Evolutionary conservation across 192 early-diverging fungal genomes (phyloP).

Genomic region (Spinellus fusiger): DNA sequence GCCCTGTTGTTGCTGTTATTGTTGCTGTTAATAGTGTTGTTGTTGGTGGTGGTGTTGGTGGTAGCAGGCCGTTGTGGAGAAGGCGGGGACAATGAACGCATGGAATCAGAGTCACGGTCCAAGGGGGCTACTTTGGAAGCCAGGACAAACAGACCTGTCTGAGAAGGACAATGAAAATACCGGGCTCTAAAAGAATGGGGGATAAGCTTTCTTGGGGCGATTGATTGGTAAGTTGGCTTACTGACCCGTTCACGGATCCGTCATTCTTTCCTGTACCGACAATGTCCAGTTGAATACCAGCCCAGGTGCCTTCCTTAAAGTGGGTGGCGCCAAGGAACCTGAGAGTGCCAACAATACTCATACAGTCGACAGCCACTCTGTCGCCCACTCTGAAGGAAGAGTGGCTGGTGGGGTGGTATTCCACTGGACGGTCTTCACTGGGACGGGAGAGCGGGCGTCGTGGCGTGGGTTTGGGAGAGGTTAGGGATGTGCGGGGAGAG

Average conservation of each 20-base stretch:
- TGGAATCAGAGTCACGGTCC: slow-evolving; percentile 17
- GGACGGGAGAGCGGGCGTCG: not conserved
- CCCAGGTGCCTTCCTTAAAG: slow-evolving; percentile 74
- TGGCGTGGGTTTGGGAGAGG: slow-evolving; percentile 5
- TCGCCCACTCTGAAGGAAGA: slow-evolving; percentile 36
- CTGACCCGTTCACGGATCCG: slow-evolving; percentile 61
- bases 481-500: slow-evolving; percentile 5
- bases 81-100: slow-evolving; percentile 18
- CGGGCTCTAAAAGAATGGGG: too few species aligned
- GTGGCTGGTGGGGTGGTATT: not conserved
- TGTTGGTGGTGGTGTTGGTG: too few species aligned
- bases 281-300: slow-evolving; percentile 72
- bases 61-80: slow-evolving; percentile 12
- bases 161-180: slow-evolving; percentile 67
- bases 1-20: too few species aligned
- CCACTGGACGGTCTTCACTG: not conserved
- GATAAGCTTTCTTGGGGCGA: not conserved
- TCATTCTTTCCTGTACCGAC: slow-evolving; percentile 73
- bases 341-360: slow-evolving; percentile 56
- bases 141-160: slow-evolving; percentile 67
- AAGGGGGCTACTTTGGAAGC: slow-evolving; percentile 44
- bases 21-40: too few species aligned
- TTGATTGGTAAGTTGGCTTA: slow-evolving; percentile 6
- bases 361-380: slow-evolving; percentile 56
- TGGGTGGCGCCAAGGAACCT: slow-evolving; percentile 67